Evolutionary conservation across 2,329 filamentous ascomycete genomes (phyloP).

Genomic region (Talaromyces pinophilus): DNA sequence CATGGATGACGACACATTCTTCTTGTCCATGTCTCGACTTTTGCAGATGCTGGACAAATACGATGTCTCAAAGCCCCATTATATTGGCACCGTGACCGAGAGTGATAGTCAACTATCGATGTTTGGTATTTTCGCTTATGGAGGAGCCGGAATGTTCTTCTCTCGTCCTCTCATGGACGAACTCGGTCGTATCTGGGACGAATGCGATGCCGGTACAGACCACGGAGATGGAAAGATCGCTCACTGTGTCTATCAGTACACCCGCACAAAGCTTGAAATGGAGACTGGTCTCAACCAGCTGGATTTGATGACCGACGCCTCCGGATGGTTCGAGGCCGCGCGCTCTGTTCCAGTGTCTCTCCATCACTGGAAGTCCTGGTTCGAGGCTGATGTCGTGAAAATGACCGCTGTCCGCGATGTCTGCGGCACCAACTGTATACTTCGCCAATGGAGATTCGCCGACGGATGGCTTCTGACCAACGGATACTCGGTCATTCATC

Average conservation of each 20-base stretch:
- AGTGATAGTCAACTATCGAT: conserved; percentile 54
- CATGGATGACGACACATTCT: conserved; percentile 66
- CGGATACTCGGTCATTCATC: conserved; percentile 59
- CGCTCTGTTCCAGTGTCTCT: conserved; percentile 55
- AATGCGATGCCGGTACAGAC: conserved; percentile 51
- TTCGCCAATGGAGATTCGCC: conserved; percentile 57
- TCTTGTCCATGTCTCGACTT: conserved; percentile 57
- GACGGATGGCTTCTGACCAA: conserved; percentile 57
- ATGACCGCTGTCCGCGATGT: conserved; percentile 53
- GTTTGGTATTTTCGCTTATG: conserved; percentile 63
- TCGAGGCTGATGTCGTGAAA: conserved; percentile 51
- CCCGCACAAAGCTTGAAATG: conserved; percentile 56
- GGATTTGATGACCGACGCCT: conserved; percentile 57
- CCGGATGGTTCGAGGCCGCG: conserved; percentile 63
- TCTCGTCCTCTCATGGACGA: conserved; percentile 55
- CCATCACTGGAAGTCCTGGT: conserved; percentile 67
- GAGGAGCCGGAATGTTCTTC: conserved; percentile 62
- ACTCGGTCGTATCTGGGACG: conserved; percentile 51
- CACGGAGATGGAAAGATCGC: conserved; percentile 60
- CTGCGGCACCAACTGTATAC: conserved; percentile 59
- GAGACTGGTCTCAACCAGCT: conserved; percentile 60
- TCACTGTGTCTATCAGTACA: conserved; percentile 60
- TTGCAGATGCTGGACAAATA: conserved; percentile 51
- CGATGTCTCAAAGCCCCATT: conserved; percentile 53
- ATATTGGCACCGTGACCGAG: conserved; percentile 61